Percentiles rank a stretch among this genome's conserved stretches.
These are phyloP conservation scores for Verticillium longisporum DNA, from an alignment of 2,329 filamentous ascomycete species.

Conservation along the genomic window DNA sequence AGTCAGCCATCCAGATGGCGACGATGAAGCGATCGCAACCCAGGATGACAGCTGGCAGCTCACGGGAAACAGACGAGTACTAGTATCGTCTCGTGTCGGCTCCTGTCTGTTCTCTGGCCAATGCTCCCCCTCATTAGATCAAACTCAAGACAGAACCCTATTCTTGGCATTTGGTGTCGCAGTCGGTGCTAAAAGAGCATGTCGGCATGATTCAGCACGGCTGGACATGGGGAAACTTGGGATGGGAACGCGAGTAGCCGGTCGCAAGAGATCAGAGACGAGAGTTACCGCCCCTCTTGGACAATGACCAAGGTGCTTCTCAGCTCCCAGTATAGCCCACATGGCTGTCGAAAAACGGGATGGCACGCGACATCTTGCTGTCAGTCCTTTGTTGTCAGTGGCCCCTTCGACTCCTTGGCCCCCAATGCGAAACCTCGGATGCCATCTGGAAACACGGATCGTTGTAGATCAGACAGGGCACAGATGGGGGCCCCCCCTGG, in stretches of 20 bases:
- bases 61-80: neutral
- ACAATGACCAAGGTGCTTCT: neutral
- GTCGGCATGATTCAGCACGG: neutral
- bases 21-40: neutral
- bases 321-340: too few relatives aligned
- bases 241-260: neutral
- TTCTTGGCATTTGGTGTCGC: neutral
- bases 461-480: conserved; percentile 1
- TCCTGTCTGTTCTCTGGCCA: neutral
- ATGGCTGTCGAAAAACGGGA: neutral
- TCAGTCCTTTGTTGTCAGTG: neutral
- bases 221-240: neutral
- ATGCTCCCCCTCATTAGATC: neutral
- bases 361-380: neutral
- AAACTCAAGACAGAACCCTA: neutral
- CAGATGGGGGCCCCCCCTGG: too few relatives aligned
- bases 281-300: too few relatives aligned
- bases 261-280: neutral
- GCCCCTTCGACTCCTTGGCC: neutral
- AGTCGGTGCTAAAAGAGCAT: neutral
- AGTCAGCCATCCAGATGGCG: neutral
- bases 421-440: conserved; percentile 1
- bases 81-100: neutral
- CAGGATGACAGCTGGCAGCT: neutral
- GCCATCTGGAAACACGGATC: neutral